These are phyloP conservation scores for Dictyostelium brefeldianum DNA, from an alignment of 78 protist genomes.

Conservation along the genomic window DNA sequence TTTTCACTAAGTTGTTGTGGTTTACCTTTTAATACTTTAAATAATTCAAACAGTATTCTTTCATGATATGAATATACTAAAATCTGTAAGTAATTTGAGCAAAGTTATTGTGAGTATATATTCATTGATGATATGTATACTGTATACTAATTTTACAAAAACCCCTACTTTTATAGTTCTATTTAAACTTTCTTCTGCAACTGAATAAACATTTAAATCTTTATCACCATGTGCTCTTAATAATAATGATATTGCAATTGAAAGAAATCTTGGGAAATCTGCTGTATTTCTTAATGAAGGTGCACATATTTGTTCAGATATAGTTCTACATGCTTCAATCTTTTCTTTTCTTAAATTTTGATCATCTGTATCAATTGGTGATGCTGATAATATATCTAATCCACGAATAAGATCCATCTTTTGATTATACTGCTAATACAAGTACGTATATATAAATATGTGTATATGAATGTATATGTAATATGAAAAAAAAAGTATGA, in stretches of 20 bases:
- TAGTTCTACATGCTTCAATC: conserved; percentile 77
- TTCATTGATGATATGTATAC: no score
- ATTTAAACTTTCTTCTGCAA: conserved; percentile 84
- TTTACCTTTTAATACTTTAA: conserved; percentile 72
- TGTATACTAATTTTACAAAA: no score
- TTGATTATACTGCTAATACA: no score
- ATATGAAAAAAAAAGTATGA: no score
- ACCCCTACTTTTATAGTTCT: conserved; percentile 74
- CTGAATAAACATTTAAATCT: conserved; percentile 83
- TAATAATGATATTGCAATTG: conserved; percentile 65
- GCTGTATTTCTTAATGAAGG: conserved; percentile 75
- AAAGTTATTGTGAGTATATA: background rate
- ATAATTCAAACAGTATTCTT: conserved; percentile 79
- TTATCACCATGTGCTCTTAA: conserved; percentile 82
- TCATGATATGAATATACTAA: conserved; percentile 79
- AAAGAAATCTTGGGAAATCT: conserved; percentile 79
- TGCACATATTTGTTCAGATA: conserved; percentile 76
- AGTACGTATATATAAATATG: no score
- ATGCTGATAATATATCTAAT: conserved; percentile 58
- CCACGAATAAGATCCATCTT: conserved; percentile 68
- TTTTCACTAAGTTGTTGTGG: conserved; percentile 19
- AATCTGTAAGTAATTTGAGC: conserved; percentile 20
- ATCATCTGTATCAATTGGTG: conserved; percentile 47
- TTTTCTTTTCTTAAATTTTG: conserved; percentile 55
- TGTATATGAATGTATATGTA: no score